Evolutionary conservation across 2,329 filamentous ascomycete genomes (phyloP).

Genomic region (Xylariaceae sp.): DNA sequence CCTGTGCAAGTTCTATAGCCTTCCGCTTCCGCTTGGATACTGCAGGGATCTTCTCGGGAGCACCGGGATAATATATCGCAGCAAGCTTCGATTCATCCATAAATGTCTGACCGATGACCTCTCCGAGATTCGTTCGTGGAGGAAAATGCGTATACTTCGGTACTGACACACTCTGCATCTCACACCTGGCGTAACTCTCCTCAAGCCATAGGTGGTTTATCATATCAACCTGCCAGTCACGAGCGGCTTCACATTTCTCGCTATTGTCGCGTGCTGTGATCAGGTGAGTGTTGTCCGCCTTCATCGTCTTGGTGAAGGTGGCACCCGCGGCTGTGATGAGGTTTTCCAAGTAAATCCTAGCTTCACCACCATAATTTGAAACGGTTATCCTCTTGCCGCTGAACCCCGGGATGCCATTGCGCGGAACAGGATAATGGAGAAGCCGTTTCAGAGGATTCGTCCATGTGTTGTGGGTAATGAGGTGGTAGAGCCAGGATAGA

Average conservation of each 20-base stretch:
- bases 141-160: constrained; percentile 84
- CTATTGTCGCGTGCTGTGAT: constrained; percentile 85
- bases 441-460: constrained; percentile 78
- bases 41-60: constrained; percentile 39
- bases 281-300: constrained; percentile 90
- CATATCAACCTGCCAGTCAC: constrained; percentile 86
- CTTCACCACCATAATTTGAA: constrained; percentile 95
- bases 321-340: constrained; percentile 80
- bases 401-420: constrained; percentile 75
- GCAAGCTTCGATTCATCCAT: constrained; percentile 62
- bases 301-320: constrained; percentile 91
- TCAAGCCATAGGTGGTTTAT: constrained; percentile 97
- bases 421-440: constrained; percentile 84
- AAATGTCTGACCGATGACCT: constrained; percentile 85
- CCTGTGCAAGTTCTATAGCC: constrained; percentile 45
- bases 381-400: constrained; percentile 73
- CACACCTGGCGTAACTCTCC: constrained; percentile 90
- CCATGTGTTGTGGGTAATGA: constrained; percentile 87
- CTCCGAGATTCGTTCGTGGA: constrained; percentile 81
- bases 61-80: constrained; percentile 66
- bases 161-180: constrained; percentile 67
- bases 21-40: constrained; percentile 45
- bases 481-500: constrained; percentile 86
- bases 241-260: constrained; percentile 89
- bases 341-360: constrained; percentile 89